phyloP scores from a whole-genome alignment of 2,329 filamentous ascomycete genomes.

The Penicillium decumbens region DNA sequence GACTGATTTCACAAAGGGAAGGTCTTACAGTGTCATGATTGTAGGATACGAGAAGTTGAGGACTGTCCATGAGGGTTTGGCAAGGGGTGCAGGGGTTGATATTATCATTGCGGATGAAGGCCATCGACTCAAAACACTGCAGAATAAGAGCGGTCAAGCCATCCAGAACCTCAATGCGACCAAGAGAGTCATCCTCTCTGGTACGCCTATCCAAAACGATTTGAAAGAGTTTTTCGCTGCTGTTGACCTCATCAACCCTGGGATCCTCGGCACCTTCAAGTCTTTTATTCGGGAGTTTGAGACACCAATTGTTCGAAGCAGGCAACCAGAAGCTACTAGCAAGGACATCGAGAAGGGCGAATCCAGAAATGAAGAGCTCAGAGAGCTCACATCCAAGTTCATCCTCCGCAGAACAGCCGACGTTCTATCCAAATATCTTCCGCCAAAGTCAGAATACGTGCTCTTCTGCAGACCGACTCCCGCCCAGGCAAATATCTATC shows the following conservation, averaged over 20 bases:
- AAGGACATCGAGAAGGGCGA: slow-evolving; percentile 62
- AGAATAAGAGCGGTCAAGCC: slow-evolving; percentile 63
- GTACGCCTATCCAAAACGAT: slow-evolving; percentile 66
- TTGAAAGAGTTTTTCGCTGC: slow-evolving; percentile 63
- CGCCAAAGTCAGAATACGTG: slow-evolving; percentile 64
- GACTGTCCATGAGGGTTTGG: slow-evolving; percentile 60
- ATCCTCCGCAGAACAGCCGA: slow-evolving; percentile 63
- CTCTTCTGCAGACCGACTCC: slow-evolving; percentile 61
- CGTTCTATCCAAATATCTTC: slow-evolving; percentile 61
- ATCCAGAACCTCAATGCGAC: slow-evolving; percentile 61
- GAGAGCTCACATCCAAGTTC: slow-evolving; percentile 58
- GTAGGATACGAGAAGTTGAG: slow-evolving; percentile 68
- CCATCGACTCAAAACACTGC: slow-evolving; percentile 62
- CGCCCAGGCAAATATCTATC: slow-evolving; percentile 58
- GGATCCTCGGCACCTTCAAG: slow-evolving; percentile 57
- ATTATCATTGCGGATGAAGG: slow-evolving; percentile 68
- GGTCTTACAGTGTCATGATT: slow-evolving; percentile 66
- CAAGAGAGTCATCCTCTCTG: slow-evolving; percentile 59
- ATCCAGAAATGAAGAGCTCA: slow-evolving; percentile 57
- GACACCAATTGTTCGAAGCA: slow-evolving; percentile 58
- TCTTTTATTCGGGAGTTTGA: slow-evolving; percentile 63
- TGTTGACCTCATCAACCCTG: slow-evolving; percentile 66
- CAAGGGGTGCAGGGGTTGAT: slow-evolving; percentile 60
- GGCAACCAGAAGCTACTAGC: slow-evolving; percentile 58
- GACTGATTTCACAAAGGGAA: slow-evolving; percentile 65